Evolutionary conservation across 2,329 filamentous ascomycete genomes (phyloP).

Genomic region (Sporothrix pallida): DNA sequence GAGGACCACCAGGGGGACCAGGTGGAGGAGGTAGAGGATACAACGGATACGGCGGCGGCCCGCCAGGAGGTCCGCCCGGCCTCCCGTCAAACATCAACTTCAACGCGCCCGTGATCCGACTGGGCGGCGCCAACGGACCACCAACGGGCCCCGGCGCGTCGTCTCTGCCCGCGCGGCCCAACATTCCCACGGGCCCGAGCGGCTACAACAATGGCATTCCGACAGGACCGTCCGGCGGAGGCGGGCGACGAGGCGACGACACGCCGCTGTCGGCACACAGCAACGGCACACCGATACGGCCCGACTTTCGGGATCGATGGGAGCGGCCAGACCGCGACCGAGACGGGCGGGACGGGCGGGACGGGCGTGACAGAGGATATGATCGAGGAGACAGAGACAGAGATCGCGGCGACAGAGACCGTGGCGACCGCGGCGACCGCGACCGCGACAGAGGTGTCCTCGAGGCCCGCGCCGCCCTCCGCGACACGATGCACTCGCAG

Average conservation of each 20-base stretch:
- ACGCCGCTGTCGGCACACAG: conserved; percentile 46
- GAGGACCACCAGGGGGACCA: conserved; percentile 72
- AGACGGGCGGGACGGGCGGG: conserved; percentile 18
- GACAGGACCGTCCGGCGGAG: conserved; percentile 45
- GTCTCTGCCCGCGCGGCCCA: conserved; percentile 37
- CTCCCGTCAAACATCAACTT: conserved; percentile 81
- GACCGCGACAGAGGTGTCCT: conserved; percentile 61
- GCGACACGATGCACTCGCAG: conserved; percentile 73
- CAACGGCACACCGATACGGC: conserved; percentile 29
- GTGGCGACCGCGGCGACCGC: neutral
- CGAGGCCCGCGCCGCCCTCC: conserved; percentile 67
- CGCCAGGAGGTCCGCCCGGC: conserved; percentile 76
- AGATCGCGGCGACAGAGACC: neutral
- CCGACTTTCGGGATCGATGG: conserved; percentile 35
- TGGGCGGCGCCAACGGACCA: conserved; percentile 70
- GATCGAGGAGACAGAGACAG: conserved; percentile 21
- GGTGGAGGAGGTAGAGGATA: neutral
- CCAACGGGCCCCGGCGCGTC: conserved; percentile 34
- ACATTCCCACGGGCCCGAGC: conserved; percentile 56
- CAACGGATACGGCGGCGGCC: conserved; percentile 70
- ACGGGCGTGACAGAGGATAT: conserved; percentile 40
- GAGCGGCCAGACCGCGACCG: conserved; percentile 44
- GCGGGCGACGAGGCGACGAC: conserved; percentile 54
- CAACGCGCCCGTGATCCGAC: conserved; percentile 90
- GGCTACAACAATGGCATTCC: conserved; percentile 34